These are phyloP conservation scores for Mangifera indica DNA, from an alignment of 345 rosid genomes.

Conservation along the genomic window DNA sequence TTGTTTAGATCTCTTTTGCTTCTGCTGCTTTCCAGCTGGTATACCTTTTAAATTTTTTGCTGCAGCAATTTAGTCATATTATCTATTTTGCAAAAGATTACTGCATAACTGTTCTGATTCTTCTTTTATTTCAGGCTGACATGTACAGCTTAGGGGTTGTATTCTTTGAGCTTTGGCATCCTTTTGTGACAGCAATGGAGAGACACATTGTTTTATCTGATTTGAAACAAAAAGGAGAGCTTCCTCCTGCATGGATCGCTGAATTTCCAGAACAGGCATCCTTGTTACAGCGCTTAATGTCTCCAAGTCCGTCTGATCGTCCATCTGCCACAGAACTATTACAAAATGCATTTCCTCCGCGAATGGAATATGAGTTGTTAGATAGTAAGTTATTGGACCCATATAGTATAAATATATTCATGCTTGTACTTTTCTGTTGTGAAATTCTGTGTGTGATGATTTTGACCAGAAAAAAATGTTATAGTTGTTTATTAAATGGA, in stretches of 20 bases:
- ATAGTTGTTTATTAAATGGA: not conserved
- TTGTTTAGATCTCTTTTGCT: constrained; percentile 18
- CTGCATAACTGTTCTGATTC: constrained; percentile 2
- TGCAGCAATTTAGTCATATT: constrained; percentile 7
- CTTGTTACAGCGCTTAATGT: constrained; percentile 66
- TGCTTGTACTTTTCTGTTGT: constrained; percentile 6
- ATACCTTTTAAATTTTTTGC: constrained; percentile 7
- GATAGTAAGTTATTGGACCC: constrained; percentile 58
- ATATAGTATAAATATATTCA: not conserved
- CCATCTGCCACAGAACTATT: constrained; percentile 92
- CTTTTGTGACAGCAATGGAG: constrained; percentile 96
- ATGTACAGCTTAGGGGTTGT: constrained; percentile 97
- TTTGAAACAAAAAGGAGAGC: constrained; percentile 79
- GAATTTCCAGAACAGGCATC: constrained; percentile 90
- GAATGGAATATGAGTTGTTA: constrained; percentile 83
- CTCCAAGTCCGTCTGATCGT: constrained; percentile 95
- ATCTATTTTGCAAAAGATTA: constrained; percentile 12
- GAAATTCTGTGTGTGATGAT: too few species aligned
- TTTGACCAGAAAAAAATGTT: not conserved
- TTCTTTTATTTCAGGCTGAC: constrained; percentile 65
- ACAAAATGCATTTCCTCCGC: constrained; percentile 78
- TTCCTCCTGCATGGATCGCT: constrained; percentile 76
- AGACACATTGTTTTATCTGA: constrained; percentile 68
- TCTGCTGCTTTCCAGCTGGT: constrained; percentile 16
- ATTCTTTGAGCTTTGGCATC: constrained; percentile 95